Percentiles rank a stretch among this genome's conserved stretches.
These are phyloP conservation scores for Metarhizium sp. DNA, from an alignment of 2,329 filamentous ascomycete species.

Conservation along the genomic window DNA sequence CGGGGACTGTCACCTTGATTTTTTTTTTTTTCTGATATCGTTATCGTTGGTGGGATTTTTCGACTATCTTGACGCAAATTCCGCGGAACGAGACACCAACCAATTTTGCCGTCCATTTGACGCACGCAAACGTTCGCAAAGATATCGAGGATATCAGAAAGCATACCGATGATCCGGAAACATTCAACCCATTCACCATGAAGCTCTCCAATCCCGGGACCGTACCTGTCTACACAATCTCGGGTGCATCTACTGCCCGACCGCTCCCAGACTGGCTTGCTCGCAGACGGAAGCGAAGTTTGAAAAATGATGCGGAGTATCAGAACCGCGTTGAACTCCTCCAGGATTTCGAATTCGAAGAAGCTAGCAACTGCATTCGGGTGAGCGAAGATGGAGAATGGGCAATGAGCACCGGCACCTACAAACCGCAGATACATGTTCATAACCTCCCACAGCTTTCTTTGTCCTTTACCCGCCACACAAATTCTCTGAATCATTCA, in stretches of 20 bases:
- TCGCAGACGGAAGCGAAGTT: slow-evolving; percentile 75
- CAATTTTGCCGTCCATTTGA: neutral
- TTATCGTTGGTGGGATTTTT: neutral
- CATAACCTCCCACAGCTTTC: slow-evolving; percentile 90
- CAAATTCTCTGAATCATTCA: slow-evolving; percentile 81
- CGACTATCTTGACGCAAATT: neutral
- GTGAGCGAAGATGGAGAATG: slow-evolving; percentile 94
- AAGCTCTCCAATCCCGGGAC: slow-evolving; percentile 74
- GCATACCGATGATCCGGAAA: neutral
- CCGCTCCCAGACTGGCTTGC: slow-evolving; percentile 94
- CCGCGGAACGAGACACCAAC: neutral
- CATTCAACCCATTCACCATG: slow-evolving; percentile 36
- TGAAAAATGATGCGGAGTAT: slow-evolving; percentile 90
- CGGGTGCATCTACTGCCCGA: slow-evolving; percentile 77
- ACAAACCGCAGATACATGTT: slow-evolving; percentile 67
- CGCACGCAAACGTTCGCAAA: neutral
- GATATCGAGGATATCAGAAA: neutral
- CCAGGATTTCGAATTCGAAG: slow-evolving; percentile 96
- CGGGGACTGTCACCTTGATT: neutral
- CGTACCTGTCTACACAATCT: slow-evolving; percentile 90
- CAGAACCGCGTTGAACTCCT: slow-evolving; percentile 88
- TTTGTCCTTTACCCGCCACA: slow-evolving; percentile 89
- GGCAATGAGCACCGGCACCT: slow-evolving; percentile 87
- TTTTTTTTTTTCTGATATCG: slow-evolving; percentile 4
- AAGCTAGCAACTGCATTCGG: slow-evolving; percentile 82